Evolutionary conservation across 305 asterid genomes (phyloP), one percentile per base, ranked within the genome.

Genomic region (Fraxinus floribunda): DNA sequence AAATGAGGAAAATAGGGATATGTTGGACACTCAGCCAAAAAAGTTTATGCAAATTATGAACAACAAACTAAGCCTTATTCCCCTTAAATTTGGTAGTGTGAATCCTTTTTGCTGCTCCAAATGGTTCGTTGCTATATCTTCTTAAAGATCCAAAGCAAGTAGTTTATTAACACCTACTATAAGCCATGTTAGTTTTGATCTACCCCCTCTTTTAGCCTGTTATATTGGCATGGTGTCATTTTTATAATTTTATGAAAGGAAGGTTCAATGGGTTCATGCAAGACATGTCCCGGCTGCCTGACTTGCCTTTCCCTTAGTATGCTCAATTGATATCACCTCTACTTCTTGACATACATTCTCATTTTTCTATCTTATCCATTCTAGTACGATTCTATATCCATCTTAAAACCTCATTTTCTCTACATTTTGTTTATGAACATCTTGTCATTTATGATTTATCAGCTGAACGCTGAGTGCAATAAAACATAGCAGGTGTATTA

Each of bases 1-100:
- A 46, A 77, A 78, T 79, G 18, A 70, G n/a, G 13, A 71, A 68
- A 55, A 52, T 62, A 7, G 10, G 24, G 66, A 11, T 38, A 3
- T 64, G n/a, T 32, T 60, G 35, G 82, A 84, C 72, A 62, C 30
- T 44, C 30, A 24, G 75, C 75, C 29, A 29, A 86, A 38, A 62
- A 70, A 80, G 9, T 18, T 18, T 18, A 18, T 57, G 26, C 29
- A 60, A 7, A 7, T 60, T 60, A 18, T 1, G 30, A 20, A 20
- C 70, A 60, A 60, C 30, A 60, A 60, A 60, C 13, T 60, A 20
- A 60, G 70, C 29, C 29, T 60, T 20, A 60, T 20, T 60, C 66
- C 70, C 70, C 4, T 60, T 20, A 55, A 57, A 60, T 60, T 60
- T 20, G 70, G 30, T 2, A 7, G 29, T 7, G 29, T 60, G 13